phyloP scores from a whole-genome alignment of 2,329 filamentous ascomycete genomes.

The Diaporthe nobilis region DNA sequence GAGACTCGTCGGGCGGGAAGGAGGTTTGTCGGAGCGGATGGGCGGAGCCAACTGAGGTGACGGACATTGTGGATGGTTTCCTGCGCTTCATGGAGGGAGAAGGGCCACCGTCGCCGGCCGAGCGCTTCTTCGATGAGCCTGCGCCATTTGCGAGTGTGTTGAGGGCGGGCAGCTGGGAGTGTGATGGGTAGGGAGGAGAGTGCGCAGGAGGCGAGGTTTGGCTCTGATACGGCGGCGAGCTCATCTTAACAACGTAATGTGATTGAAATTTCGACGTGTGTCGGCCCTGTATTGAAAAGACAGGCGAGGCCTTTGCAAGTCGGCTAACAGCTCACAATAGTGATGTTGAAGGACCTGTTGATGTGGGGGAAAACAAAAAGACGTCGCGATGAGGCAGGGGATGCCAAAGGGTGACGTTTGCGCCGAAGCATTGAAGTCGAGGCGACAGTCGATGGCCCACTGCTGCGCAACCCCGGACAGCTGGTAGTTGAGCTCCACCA shows the following conservation, averaged over 20 bases:
- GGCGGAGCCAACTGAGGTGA: conserved; percentile 63
- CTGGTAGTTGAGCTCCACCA: conserved; percentile 25
- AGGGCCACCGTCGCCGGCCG: conserved; percentile 66
- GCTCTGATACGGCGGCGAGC: conserved; percentile 66
- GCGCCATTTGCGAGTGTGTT: conserved; percentile 36
- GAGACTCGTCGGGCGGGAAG: conserved; percentile 78
- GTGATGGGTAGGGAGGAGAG: conserved; percentile 69
- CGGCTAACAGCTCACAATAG: background rate
- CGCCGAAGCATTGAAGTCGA: background rate
- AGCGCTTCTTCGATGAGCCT: conserved; percentile 72
- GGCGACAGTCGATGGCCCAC: background rate
- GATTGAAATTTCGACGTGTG: background rate
- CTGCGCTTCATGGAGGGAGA: conserved; percentile 73
- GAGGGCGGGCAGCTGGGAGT: conserved; percentile 61
- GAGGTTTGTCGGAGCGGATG: conserved; percentile 86
- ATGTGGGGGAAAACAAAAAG: no score
- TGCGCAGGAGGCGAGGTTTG: conserved; percentile 63
- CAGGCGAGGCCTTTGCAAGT: no score
- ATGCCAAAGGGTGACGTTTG: background rate
- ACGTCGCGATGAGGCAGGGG: background rate
- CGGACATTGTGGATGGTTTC: conserved; percentile 76
- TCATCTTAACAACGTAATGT: conserved; percentile 56
- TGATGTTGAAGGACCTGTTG: background rate
- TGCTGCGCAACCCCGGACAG: background rate
- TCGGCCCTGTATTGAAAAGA: background rate